Evolutionary conservation across 1,284 basidiomycete genomes (phyloP).

Genomic region (Phlebopus sp.): DNA sequence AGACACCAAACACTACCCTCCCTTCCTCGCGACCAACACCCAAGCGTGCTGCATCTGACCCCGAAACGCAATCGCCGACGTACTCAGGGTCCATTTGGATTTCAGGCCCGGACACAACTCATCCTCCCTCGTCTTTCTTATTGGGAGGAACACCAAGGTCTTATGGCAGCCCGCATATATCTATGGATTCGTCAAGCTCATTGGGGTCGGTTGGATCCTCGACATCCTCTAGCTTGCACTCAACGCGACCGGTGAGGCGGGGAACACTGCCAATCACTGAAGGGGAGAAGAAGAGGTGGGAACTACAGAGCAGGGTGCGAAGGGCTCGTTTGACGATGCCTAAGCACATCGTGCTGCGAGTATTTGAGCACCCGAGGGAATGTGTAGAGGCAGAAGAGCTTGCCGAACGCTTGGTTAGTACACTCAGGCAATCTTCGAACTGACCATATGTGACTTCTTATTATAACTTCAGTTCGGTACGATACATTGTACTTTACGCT

Average conservation of each 20-base stretch:
- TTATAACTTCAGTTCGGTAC: neutral
- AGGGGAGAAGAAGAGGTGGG: slow-evolving; percentile 49
- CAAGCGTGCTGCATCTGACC: slow-evolving; percentile 27
- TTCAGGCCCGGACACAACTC: slow-evolving; percentile 18
- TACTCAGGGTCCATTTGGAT: slow-evolving; percentile 9
- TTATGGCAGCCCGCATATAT: slow-evolving; percentile 10
- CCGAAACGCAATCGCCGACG: slow-evolving; percentile 10
- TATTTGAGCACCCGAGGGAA: slow-evolving; percentile 65
- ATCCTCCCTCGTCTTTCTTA: slow-evolving; percentile 27
- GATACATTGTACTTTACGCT: neutral
- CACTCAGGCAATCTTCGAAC: neutral
- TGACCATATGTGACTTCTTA: too few species aligned
- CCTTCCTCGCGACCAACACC: slow-evolving; percentile 5
- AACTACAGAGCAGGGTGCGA: slow-evolving; percentile 61
- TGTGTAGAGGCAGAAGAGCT: slow-evolving; percentile 56
- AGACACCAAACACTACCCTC: neutral
- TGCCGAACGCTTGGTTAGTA: slow-evolving; percentile 19
- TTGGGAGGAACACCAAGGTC: slow-evolving; percentile 8
- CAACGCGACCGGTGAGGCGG: slow-evolving; percentile 6
- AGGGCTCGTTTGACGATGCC: slow-evolving; percentile 57
- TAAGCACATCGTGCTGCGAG: slow-evolving; percentile 49
- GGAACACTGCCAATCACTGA: slow-evolving; percentile 37
- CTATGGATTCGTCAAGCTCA: slow-evolving; percentile 22
- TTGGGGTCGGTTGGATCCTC: slow-evolving; percentile 26
- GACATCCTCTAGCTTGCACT: slow-evolving; percentile 17